phyloP scores from a whole-genome alignment of 2,329 filamentous ascomycete genomes.

The Exophiala spinifera region DNA sequence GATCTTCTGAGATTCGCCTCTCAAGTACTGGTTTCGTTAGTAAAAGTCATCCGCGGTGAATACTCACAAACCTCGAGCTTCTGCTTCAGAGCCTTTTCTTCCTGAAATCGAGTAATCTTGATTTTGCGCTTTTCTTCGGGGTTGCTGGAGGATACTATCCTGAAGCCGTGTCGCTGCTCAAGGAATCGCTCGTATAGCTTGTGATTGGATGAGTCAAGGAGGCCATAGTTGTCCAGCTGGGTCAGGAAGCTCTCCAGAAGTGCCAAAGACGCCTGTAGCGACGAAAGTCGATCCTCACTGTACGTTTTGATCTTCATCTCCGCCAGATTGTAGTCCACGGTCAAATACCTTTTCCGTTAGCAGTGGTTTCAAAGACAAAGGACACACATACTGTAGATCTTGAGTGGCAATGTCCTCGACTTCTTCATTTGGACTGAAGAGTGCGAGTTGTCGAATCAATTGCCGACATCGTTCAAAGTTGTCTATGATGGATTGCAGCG shows the following conservation, averaged over 20 bases:
- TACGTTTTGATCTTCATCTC: conserved; percentile 69
- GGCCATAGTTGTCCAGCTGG: conserved; percentile 72
- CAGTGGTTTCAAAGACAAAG: neutral
- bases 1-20: conserved; percentile 21
- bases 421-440: conserved; percentile 89
- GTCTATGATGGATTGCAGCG: conserved; percentile 21
- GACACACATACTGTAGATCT: conserved; percentile 65
- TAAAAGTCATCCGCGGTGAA: neutral
- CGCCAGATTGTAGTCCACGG: conserved; percentile 73
- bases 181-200: conserved; percentile 70
- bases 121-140: conserved; percentile 69
- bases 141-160: conserved; percentile 64
- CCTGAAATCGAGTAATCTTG: conserved; percentile 81
- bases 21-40: conserved; percentile 19
- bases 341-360: conserved; percentile 59
- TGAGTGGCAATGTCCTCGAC: conserved; percentile 81
- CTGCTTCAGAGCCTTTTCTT: conserved; percentile 79
- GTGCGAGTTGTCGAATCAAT: conserved; percentile 65
- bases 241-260: conserved; percentile 77
- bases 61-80: conserved; percentile 66
- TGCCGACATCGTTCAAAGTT: conserved; percentile 62
- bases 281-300: conserved; percentile 60
- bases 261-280: conserved; percentile 62
- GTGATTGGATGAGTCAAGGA: conserved; percentile 63
- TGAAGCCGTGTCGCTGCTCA: conserved; percentile 70